Conservation (phyloP, 306 rosid species). For the Luffa acutangula region DNA sequence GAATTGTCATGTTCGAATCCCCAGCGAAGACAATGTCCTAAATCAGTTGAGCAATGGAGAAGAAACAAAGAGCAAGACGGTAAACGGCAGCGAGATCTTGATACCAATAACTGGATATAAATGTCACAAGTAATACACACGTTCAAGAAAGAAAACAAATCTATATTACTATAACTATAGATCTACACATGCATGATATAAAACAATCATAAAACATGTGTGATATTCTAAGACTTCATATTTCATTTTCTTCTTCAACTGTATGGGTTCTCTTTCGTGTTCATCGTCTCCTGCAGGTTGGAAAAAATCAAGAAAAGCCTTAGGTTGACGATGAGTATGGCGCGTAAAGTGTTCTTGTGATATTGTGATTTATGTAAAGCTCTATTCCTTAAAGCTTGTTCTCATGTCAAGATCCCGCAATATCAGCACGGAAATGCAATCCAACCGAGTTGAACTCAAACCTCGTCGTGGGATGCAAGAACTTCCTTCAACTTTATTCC, state of each 20-base stretch:
- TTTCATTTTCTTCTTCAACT: background rate
- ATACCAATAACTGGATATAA: background rate
- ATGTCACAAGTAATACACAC: background rate
- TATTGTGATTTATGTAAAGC: background rate
- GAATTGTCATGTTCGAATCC: background rate
- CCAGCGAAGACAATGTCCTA: background rate
- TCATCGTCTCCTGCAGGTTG: background rate
- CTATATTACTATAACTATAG: background rate
- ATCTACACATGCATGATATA: background rate
- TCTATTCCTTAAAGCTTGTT: conserved; percentile 1
- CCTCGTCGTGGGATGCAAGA: background rate
- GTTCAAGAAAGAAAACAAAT: background rate
- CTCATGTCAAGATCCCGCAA: background rate
- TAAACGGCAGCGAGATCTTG: conserved; percentile 4
- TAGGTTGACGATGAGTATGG: background rate
- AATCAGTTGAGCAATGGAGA: background rate
- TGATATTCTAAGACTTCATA: background rate
- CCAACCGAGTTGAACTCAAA: background rate
- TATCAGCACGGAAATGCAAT: background rate
- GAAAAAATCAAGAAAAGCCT: background rate
- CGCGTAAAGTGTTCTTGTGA: background rate
- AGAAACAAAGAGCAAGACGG: background rate
- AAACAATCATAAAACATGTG: background rate
- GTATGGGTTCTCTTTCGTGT: background rate
- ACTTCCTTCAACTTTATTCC: conserved; percentile 27